A percentile compares a stretch with the other conserved stretches of the same genome.
Evolutionary conservation across 306 rosid genomes (phyloP).

Genomic region (Pyrus communis): DNA sequence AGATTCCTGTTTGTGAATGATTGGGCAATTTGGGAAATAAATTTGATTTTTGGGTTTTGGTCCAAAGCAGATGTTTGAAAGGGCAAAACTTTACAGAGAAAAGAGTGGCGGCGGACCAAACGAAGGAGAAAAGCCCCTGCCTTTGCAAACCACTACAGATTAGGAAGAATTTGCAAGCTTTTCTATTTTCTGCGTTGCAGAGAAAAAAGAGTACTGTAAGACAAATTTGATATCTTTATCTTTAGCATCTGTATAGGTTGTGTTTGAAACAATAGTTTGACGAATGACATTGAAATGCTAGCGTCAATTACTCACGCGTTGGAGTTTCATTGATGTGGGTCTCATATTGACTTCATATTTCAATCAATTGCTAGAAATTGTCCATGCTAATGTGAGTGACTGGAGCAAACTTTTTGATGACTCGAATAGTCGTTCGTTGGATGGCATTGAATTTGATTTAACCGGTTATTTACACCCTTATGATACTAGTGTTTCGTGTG

Average conservation of each 20-base stretch:
- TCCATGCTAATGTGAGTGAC: background rate
- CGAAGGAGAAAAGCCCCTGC: constrained; percentile 24
- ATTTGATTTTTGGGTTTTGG: background rate
- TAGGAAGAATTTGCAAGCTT: constrained; percentile 17
- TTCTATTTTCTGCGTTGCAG: constrained; percentile 6
- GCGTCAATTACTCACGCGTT: background rate
- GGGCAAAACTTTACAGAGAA: constrained; percentile 19
- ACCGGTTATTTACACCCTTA: background rate
- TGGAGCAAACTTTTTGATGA: background rate
- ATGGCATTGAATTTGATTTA: background rate
- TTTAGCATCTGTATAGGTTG: background rate
- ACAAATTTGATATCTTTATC: background rate
- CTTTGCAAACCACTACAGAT: constrained; percentile 19
- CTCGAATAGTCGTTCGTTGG: background rate
- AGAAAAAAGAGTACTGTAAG: background rate
- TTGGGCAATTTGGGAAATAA: background rate
- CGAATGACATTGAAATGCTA: background rate
- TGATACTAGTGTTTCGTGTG: background rate
- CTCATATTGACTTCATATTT: background rate
- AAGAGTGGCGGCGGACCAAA: constrained; percentile 7
- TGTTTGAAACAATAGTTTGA: background rate
- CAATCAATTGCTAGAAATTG: background rate
- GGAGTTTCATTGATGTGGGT: background rate
- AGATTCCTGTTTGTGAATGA: background rate
- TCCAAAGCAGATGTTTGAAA: constrained; percentile 35